A percentile compares a stretch with the other conserved stretches of the same genome.
Conservation (phyloP, 805 yeast genomes). For the Wickerhamomyces xylosicus region DNA sequence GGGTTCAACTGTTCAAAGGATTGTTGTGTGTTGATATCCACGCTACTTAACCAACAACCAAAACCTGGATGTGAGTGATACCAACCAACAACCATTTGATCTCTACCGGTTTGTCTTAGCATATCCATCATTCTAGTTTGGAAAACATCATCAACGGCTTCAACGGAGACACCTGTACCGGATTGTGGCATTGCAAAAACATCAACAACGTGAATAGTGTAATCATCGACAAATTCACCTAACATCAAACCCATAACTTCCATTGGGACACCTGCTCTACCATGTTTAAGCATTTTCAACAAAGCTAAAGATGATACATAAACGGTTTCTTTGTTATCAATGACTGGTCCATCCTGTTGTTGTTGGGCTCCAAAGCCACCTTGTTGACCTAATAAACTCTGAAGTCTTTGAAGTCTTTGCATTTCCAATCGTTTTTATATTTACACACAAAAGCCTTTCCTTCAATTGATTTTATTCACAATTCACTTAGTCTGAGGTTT, state of each 20-base stretch:
- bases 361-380: constrained; percentile 37
- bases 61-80: constrained; percentile 99
- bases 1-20: constrained; percentile 93
- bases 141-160: constrained; percentile 98
- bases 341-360: constrained; percentile 65
- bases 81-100: constrained; percentile 99
- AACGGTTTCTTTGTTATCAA: constrained; percentile 93
- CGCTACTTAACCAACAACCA: constrained; percentile 99
- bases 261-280: constrained; percentile 86
- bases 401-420: constrained; percentile 29
- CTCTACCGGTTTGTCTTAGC: constrained; percentile 98
- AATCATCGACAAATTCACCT: constrained; percentile 96
- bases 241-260: constrained; percentile 96
- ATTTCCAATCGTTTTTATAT: background rate
- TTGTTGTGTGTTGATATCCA: constrained; percentile 96
- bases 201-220: constrained; percentile 92
- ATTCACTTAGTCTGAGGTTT: too few species aligned
- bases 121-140: constrained; percentile 99
- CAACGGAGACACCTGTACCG: constrained; percentile 97
- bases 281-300: constrained; percentile 94
- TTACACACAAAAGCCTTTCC: background rate
- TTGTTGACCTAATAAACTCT: constrained; percentile 28
- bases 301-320: constrained; percentile 92
- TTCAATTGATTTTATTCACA: background rate
- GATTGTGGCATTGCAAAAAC: constrained; percentile 99